These are phyloP conservation scores for Mucor indicus DNA, from an alignment of 371 early-diverging fungal species.

Conservation along the genomic window DNA sequence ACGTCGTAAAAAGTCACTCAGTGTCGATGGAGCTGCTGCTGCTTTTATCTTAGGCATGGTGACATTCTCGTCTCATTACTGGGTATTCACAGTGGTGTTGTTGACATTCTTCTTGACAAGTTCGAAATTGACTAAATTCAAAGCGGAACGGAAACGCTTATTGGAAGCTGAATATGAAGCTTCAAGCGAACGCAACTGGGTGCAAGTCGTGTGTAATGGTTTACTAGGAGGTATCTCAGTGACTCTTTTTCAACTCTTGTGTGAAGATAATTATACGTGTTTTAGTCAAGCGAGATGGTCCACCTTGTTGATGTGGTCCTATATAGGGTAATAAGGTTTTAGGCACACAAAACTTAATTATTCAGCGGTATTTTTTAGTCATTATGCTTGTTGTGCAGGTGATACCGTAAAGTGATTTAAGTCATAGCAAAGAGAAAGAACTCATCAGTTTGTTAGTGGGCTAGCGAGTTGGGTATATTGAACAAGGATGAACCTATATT, in stretches of 20 bases:
- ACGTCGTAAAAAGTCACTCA: conserved; percentile 65
- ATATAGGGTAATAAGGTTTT: conserved; percentile 48
- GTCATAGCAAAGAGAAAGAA: neutral
- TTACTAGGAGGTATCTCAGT: conserved; percentile 67
- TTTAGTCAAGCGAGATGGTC: conserved; percentile 29
- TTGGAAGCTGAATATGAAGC: conserved; percentile 65
- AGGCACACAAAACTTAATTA: neutral
- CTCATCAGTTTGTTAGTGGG: conserved; percentile 54
- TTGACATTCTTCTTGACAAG: conserved; percentile 75
- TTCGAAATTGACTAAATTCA: conserved; percentile 77
- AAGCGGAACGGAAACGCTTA: conserved; percentile 61
- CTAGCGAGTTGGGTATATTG: conserved; percentile 84
- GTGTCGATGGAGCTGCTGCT: conserved; percentile 67
- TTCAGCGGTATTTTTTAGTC: conserved; percentile 29
- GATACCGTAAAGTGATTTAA: conserved; percentile 61
- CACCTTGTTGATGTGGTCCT: conserved; percentile 47
- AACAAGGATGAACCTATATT: conserved; percentile 70
- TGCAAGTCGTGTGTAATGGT: conserved; percentile 84
- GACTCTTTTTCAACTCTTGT: conserved; percentile 46
- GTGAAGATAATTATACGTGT: conserved; percentile 29
- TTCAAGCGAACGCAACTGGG: conserved; percentile 53
- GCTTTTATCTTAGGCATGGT: conserved; percentile 73
- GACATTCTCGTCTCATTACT: conserved; percentile 64
- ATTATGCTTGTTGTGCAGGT: conserved; percentile 84
- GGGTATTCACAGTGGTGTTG: conserved; percentile 61